Evolutionary conservation across 768 basidiomycete genomes (phyloP), one percentile per base, ranked within the genome.

Genomic region (Lactarius evosmus): DNA sequence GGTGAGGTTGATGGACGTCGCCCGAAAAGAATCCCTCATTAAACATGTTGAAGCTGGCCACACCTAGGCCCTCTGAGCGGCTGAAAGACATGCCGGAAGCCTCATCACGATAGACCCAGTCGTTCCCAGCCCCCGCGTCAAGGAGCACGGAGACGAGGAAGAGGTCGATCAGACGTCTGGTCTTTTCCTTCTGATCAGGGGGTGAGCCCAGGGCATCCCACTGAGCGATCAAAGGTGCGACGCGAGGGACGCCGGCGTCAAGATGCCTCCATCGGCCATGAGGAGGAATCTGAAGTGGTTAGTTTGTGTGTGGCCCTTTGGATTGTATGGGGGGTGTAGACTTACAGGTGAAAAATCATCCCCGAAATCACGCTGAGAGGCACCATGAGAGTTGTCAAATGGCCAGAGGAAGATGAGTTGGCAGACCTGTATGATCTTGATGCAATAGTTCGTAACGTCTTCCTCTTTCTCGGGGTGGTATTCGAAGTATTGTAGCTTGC

Each of bases 31-130:
- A 74, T 0, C 96, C 96, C 4, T 78, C 74, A 58, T 81, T 74
- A 66, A 97, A 98, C 93, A 98, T 97, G 72, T 91, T 86, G 49
- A 93, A 77, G 70, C 91, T 93, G 0, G 94, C 96, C 6, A 98
- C 87, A 0, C 88, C 96, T 7, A 99, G 77, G 0, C 96, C 96
- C 72, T 87, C 91, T 6, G 83, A 95, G 69, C 89, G 81, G 57
- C 77, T 72, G 73, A 85, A 93, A 0, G 74, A 77, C 61, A 78
- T 70, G 0, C 82, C 83, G 0, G 83, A 81, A 0, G 72, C 76
- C 6, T 79, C 73, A 62, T 95, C 94, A 7, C 76, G 79, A 74
- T 89, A 98, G 12, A 74, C 75, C 95, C 95, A 98, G 1, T 76
- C 70, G 61, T 83, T 87, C 0, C 95, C 96, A 0, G 95, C 96